phyloP scores from a whole-genome alignment of 768 basidiomycete species.

The Russula sp. region DNA sequence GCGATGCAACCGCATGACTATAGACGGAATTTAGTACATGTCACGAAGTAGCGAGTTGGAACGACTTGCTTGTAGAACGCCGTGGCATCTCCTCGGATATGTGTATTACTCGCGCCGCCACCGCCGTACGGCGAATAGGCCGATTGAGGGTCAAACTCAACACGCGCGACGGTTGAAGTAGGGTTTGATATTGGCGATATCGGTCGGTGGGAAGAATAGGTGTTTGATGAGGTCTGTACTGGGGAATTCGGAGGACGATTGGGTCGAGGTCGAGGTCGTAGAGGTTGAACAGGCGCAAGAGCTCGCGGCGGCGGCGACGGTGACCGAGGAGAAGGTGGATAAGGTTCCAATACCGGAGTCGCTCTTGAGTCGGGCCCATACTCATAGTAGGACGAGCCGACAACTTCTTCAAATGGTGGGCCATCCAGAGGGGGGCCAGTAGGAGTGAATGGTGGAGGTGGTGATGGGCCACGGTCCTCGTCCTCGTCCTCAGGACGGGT shows the following conservation, averaged over 20 bases:
- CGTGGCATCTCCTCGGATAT: conserved; percentile 34
- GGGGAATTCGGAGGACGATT: conserved; percentile 12
- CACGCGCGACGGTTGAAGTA: conserved; percentile 14
- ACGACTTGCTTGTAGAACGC: conserved; percentile 57
- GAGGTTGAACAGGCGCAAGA: conserved; percentile 7
- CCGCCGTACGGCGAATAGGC: conserved; percentile 42
- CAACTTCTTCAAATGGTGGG: conserved; percentile 38
- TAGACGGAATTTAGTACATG: conserved; percentile 10
- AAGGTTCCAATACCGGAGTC: conserved; percentile 30
- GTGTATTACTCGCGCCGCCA: conserved; percentile 20
- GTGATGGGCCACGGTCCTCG: conserved; percentile 27
- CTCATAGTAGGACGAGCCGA: conserved; percentile 29
- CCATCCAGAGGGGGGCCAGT: conserved; percentile 42
- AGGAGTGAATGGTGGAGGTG: conserved; percentile 44
- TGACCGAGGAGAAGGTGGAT: conserved; percentile 2
- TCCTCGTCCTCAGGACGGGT: neutral
- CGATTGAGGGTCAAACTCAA: conserved; percentile 46
- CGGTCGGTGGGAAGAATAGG: neutral
- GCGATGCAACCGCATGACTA: conserved; percentile 56
- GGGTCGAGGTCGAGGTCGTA: neutral
- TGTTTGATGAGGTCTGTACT: neutral
- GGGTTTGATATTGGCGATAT: conserved; percentile 4
- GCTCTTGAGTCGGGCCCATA: conserved; percentile 30
- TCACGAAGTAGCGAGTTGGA: neutral
- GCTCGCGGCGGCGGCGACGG: neutral